phyloP scores from a whole-genome alignment of 441 rosid genomes.

The Isatis lusitanica region DNA sequence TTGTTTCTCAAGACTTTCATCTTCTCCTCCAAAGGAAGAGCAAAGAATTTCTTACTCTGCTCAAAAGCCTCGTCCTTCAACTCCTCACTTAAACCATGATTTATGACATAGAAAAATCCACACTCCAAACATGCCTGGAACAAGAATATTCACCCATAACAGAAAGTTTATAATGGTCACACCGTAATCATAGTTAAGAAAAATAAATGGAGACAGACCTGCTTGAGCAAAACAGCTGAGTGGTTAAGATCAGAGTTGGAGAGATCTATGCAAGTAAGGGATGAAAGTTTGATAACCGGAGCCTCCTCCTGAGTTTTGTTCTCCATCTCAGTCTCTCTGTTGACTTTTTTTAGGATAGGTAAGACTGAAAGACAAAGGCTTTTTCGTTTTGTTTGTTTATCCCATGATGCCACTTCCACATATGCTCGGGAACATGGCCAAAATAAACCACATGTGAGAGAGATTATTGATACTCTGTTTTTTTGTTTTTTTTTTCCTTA shows the following conservation, averaged over 20 bases:
- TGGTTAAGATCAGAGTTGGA: conserved; percentile 43
- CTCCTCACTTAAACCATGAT: conserved; percentile 11
- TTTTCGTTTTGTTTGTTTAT: too few species aligned
- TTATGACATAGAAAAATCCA: conserved; percentile 12
- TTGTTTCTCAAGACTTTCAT: conserved; percentile 32
- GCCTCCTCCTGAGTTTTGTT: too few species aligned
- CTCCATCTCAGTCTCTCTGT: too few species aligned
- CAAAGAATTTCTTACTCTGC: conserved; percentile 1
- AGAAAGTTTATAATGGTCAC: neutral
- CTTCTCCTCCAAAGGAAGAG: neutral
- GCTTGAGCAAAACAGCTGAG: conserved; percentile 63
- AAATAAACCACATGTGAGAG: too few species aligned
- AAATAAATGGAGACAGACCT: conserved; percentile 40
- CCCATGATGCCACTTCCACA: too few species aligned
- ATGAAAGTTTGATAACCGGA: too few species aligned
- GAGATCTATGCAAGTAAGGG: conserved; percentile 73
- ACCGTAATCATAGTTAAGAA: neutral
- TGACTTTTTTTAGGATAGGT: too few species aligned
- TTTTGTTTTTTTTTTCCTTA: too few species aligned
- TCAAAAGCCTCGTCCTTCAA: conserved; percentile 36
- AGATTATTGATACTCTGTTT: too few species aligned
- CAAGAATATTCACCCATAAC: neutral
- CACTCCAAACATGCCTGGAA: conserved; percentile 39
- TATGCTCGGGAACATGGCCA: too few species aligned
- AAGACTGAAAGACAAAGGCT: too few species aligned